Base-by-base conservation (phyloP, 2,329 filamentous ascomycete species). In the Colletotrichum sp. region DNA sequence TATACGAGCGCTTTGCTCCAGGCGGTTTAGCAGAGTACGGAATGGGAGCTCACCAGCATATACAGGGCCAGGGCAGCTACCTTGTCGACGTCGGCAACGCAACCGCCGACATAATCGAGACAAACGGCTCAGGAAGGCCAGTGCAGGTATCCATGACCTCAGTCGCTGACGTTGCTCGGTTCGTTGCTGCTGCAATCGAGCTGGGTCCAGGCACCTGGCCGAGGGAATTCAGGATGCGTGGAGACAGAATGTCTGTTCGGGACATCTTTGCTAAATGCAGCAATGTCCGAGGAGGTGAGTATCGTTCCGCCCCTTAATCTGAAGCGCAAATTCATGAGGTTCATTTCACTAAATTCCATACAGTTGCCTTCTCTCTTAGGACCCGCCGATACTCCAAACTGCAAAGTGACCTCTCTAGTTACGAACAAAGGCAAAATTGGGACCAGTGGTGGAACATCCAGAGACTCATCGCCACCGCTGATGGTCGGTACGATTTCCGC, bases 1-100 rank as follows among this genome's bases (percentile, higher is more conserved):
- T 96, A 78, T 96, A 95, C 87, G 94, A 96, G 81, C 88, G 93
- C 1, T 95, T 96, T 80, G 91, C 91, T 24, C 92, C 92, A 0
- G 91, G 90, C 5, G 94, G 94, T 0, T 88, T 96, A 75, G 87
- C 87, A 15, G 86, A 87, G 21, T 88, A 91, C 70, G 86, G 88
- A 39, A 92, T 95, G 63, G 93, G 93, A 1, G 80, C 81, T 32
- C 88, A 88, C n/a, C 89, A 88, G 57, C 88, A 89, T 21, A 85
- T 92, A 26, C 85, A 86, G 10, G 86, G 85, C 16, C 90, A 93
- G 78, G 93, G 93, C 7, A 90, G 91, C 79, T 95, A 93, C 79
- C 86, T 96, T 66, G 86, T 95, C 78, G 88, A 96, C 80, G 84
- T 94, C 36, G 88, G 88, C 59, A 84, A 81, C 7, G 89, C 89